Base-by-base conservation (phyloP, 1,139 yeast genomes). In the Candida tetrigidarum region DNA sequence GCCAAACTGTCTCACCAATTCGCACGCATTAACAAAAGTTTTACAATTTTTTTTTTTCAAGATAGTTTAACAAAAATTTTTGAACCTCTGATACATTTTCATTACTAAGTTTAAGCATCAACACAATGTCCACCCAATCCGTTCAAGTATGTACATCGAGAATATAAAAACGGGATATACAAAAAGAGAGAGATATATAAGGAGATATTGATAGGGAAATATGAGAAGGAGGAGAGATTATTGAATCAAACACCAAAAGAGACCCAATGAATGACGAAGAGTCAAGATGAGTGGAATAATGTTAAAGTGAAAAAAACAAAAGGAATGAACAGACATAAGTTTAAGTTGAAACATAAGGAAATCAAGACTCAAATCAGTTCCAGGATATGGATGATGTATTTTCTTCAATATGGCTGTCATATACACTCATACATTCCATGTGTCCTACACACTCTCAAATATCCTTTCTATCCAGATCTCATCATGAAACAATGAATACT, bases 81-180 rank as follows among this genome's bases (percentile, higher is more conserved):
- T 37, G 40, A 37, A 37, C 18, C 16, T 29, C 26, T 37, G 34
- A 37, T 30, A 37, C 32, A 43, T 25, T 45, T 42, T 39, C 22
- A 35, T 30, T 34, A 37, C 36, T n/a, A 35, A 44, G 42, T 44
- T n/a, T 29, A 30, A 40, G 43, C 42, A 39, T 37, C 45, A 23
- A 40, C 50, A 57, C 43, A 53, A 74, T 74, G 78, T 80, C 85
- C 69, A 72, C 84, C 71, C 84, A 82, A 78, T 80, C 84, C 74
- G 85, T 81, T 69, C 85, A 81, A 78, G 84, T 79, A 80, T 78
- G 84, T 79, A 33, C 34, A 12, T 6, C 16, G 12, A n/a, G n/a
- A n/a, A 29, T 19, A 7, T 18, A 8, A 58, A 37, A 35, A 36
- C 6, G 33, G 16, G 34, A 39, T 18, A 34, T 27, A 26, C 16